phyloP scores from a whole-genome alignment of 2,329 filamentous ascomycete genomes.

The Pseudopithomyces chartarum region DNA sequence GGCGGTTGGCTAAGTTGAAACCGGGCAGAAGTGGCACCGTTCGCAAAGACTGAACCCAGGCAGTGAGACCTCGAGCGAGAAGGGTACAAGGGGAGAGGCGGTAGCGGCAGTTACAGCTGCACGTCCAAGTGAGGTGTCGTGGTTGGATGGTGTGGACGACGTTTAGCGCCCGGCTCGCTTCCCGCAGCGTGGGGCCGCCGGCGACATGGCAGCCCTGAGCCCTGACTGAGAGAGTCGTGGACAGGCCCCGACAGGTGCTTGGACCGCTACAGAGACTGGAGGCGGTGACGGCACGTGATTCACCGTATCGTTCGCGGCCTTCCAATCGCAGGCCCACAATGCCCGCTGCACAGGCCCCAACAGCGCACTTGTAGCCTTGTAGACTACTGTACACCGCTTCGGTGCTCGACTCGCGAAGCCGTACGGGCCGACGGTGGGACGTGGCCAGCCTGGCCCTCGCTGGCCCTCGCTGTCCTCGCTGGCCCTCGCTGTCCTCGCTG shows the following conservation, averaged over 20 bases:
- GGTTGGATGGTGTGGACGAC: slow-evolving; percentile 32
- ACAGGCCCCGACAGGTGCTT: no score
- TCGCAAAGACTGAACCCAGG: slow-evolving; percentile 20
- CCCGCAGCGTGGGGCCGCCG: slow-evolving; percentile 16
- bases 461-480: no score
- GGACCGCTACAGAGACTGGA: no score
- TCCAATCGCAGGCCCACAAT: slow-evolving; percentile 3
- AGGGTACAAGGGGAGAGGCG: slow-evolving; percentile 16
- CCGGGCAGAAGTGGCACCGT: slow-evolving; percentile 32
- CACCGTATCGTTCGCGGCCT: neutral
- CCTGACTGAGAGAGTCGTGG: no score
- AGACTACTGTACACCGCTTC: neutral
- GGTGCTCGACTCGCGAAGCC: neutral
- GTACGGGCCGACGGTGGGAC: neutral
- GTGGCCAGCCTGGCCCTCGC: neutral
- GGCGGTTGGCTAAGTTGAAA: slow-evolving; percentile 46
- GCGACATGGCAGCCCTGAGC: neutral
- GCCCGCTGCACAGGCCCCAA: neutral
- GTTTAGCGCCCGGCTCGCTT: slow-evolving; percentile 33
- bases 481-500: no score
- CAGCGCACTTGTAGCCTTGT: no score
- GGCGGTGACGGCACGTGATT: neutral
- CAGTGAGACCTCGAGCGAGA: slow-evolving; percentile 13
- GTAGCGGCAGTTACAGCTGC: slow-evolving; percentile 41
- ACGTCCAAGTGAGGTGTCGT: slow-evolving; percentile 24